Base-by-base conservation (phyloP, 345 rosid genomes). In the Noccaea caerulescens region DNA sequence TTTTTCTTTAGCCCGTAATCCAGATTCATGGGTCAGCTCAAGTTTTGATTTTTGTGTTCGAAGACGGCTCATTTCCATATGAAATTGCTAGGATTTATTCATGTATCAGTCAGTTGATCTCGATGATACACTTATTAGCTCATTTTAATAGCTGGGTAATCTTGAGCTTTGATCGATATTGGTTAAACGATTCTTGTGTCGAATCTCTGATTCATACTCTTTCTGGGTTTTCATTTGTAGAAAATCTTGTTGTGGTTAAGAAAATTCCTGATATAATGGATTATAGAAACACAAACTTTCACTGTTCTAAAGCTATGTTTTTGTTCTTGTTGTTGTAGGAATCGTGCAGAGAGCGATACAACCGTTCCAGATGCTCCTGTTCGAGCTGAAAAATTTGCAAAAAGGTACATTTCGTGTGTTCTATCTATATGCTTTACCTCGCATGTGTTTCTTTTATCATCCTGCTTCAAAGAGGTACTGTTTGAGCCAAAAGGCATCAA, bases 261-360 rank as follows among this genome's bases (percentile, higher is more conserved):
- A 62, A 11, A 10, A 23, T 42, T 39, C 6, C 3, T 52, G 25
- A 49, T 37, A 6, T 10, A 34, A 9, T 6, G 7, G 7, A 61
- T 2, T 10, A 7, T 0, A 32, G 10, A 13, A 14, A 14, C 12
- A 6, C 14, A 3, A 12, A 10, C 9, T 69, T 18, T 11, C 30
- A 20, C 20, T 50, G n/a, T 60, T 39, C 9, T 13, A 9, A 65
- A 57, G 59, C 16, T 72, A 14, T 6, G 57, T 65, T 20, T 4
- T 78, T 50, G 46, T n/a, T 1, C 7, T 34, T 49, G 25, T 69
- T 52, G 46, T 47, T 72, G 72, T 75, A 88, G 98, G 83, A 78
- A 88, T 65, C 89, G 98, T 30, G 98, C 98, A 42, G 97, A 88
- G 81, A 82, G 80, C 69, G 99, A 92, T 75, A 34, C 87, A 18